Conservation (phyloP, 2,329 filamentous ascomycete genomes). For the Colletotrichum simmondsii region DNA sequence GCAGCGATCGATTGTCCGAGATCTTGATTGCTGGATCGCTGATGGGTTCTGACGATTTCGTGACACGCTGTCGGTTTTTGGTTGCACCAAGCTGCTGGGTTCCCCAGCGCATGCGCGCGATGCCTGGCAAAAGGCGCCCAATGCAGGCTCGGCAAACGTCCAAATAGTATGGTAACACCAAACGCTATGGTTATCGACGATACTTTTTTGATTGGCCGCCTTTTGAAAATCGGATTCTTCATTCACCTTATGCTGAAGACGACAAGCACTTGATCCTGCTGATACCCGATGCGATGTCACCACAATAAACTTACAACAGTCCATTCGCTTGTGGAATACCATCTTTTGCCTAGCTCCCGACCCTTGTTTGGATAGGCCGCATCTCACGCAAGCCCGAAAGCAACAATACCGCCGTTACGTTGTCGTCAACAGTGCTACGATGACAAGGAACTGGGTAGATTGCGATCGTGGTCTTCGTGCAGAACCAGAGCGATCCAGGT, state of each 20-base stretch:
- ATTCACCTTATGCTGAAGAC: neutral
- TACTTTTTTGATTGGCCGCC: neutral
- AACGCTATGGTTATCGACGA: neutral
- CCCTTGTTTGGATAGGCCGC: neutral
- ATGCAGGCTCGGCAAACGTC: neutral
- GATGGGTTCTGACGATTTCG: neutral
- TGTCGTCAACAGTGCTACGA: neutral
- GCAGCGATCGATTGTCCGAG: slow-evolving; percentile 27
- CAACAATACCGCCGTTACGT: neutral
- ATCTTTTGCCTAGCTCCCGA: neutral
- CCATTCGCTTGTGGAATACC: neutral
- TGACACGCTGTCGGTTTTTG: neutral
- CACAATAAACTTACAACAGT: neutral
- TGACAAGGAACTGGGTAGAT: neutral
- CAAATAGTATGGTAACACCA: neutral
- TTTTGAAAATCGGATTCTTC: neutral
- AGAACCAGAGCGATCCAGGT: neutral
- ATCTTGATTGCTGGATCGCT: slow-evolving; percentile 23
- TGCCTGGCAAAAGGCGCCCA: neutral
- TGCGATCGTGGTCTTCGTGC: neutral
- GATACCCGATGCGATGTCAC: neutral
- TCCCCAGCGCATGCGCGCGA: neutral
- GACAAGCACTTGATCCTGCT: neutral
- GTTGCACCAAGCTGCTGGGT: slow-evolving; percentile 10
- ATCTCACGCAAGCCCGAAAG: neutral